phyloP scores from a whole-genome alignment of 2,329 filamentous ascomycete genomes.

The Aureobasidium zeae region DNA sequence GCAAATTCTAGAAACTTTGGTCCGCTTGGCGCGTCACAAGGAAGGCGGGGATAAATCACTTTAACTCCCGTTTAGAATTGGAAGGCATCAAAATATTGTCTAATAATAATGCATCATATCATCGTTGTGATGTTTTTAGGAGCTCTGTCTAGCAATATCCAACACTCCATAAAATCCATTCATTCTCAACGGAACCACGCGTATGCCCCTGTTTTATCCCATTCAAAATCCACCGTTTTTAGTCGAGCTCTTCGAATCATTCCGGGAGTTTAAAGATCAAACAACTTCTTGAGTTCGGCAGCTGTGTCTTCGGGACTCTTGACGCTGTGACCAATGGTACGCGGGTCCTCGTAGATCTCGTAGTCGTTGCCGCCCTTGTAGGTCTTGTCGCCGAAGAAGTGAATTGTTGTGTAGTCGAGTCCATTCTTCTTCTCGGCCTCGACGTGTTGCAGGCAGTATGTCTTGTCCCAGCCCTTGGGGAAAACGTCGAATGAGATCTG shows the following conservation, averaged over 20 bases:
- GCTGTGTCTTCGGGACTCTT: slow-evolving; percentile 74
- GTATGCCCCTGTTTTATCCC: too few relatives aligned
- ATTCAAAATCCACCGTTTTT: too few relatives aligned
- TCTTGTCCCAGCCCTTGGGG: slow-evolving; percentile 96
- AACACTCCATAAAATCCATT: too few relatives aligned
- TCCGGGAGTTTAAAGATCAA: slow-evolving; percentile 33
- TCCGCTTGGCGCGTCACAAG: slow-evolving; percentile 7
- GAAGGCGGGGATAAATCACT: background rate
- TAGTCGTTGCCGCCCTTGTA: slow-evolving; percentile 86
- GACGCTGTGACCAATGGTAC: slow-evolving; percentile 80
- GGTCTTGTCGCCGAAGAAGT: slow-evolving; percentile 98
- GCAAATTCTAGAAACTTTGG: slow-evolving; percentile 3
- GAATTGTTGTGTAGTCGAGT: slow-evolving; percentile 73
- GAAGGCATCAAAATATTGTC: slow-evolving; percentile 4
- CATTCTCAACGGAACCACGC: too few relatives aligned
- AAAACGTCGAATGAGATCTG: slow-evolving; percentile 99
- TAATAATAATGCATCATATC: too few relatives aligned
- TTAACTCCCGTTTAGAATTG: slow-evolving; percentile 5
- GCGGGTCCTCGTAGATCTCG: slow-evolving; percentile 77
- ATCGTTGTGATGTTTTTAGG: too few relatives aligned
- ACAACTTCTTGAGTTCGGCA: slow-evolving; percentile 68
- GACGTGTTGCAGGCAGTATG: slow-evolving; percentile 83
- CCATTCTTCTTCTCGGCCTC: slow-evolving; percentile 63
- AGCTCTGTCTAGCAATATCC: too few relatives aligned
- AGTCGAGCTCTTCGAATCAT: slow-evolving; percentile 12